These are phyloP conservation scores for Xylaria flabelliformis DNA, from an alignment of 495 filamentous ascomycete genomes.

Conservation along the genomic window DNA sequence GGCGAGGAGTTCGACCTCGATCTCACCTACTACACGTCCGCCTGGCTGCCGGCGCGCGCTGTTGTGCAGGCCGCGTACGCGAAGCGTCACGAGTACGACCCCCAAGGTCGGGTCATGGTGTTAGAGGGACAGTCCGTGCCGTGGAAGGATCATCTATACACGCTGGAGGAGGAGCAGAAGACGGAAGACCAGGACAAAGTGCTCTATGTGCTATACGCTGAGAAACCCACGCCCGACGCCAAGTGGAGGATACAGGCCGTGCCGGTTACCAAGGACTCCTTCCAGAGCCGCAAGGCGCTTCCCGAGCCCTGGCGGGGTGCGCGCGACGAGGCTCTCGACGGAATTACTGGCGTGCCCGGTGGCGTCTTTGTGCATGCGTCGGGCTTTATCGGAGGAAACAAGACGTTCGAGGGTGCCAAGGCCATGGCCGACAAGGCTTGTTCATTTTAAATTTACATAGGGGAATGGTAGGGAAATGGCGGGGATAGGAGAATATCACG, in stretches of 20 bases:
- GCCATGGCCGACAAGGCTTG: conserved; percentile 80
- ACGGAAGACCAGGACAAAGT: conserved; percentile 56
- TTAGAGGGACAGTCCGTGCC: conserved; percentile 76
- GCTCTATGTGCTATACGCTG: conserved; percentile 94
- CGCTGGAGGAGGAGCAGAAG: conserved; percentile 71
- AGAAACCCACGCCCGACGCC: conserved; percentile 68
- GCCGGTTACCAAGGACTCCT: conserved; percentile 77
- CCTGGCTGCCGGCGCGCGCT: conserved; percentile 88
- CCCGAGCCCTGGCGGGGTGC: conserved; percentile 91
- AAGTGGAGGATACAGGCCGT: conserved; percentile 96
- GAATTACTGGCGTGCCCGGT: conserved; percentile 73
- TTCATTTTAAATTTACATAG: conserved; percentile 43
- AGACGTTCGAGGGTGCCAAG: conserved; percentile 85
- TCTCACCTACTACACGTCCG: conserved; percentile 69
- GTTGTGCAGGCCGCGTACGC: conserved; percentile 75
- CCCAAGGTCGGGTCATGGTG: conserved; percentile 79
- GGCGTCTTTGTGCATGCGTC: conserved; percentile 92
- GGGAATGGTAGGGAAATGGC: neutral
- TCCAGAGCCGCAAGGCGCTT: conserved; percentile 86
- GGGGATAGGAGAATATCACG: neutral
- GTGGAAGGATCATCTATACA: conserved; percentile 96
- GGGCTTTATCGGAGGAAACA: conserved; percentile 95
- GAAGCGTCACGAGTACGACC: conserved; percentile 67
- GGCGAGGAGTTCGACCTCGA: conserved; percentile 84
- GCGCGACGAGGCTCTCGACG: conserved; percentile 81